phyloP scores from a whole-genome alignment of 2,329 filamentous ascomycete genomes.

The Neopestalotiopsis rosae region DNA sequence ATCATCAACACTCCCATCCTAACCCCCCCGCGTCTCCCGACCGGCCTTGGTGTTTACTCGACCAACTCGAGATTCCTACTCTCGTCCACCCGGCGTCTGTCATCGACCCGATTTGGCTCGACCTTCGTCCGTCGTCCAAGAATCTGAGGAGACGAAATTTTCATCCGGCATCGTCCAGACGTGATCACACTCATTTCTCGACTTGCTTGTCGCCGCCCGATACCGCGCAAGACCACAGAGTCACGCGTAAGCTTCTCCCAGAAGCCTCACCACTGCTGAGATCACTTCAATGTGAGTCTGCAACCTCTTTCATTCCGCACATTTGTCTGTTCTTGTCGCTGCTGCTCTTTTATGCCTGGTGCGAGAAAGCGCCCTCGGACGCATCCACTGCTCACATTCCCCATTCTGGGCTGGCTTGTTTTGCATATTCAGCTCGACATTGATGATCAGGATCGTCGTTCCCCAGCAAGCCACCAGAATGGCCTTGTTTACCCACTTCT shows the following conservation, averaged over 20 bases:
- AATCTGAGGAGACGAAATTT: constrained; percentile 11
- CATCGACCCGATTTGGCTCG: constrained; percentile 6
- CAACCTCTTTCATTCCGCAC: constrained; percentile 22
- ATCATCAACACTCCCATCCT: neutral
- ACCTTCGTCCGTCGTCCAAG: neutral
- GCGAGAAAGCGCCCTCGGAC: neutral
- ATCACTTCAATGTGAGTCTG: constrained; percentile 47
- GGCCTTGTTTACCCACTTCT: neutral
- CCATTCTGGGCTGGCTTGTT: neutral
- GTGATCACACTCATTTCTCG: constrained; percentile 15
- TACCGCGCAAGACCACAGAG: constrained; percentile 27
- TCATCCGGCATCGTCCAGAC: constrained; percentile 4
- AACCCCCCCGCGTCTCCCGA: constrained; percentile 2
- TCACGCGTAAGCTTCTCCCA: constrained; percentile 26
- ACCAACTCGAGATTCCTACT: constrained; percentile 1
- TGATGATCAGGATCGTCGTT: neutral
- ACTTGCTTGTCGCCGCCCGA: constrained; percentile 26
- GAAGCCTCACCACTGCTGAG: constrained; percentile 39
- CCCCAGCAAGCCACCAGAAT: neutral
- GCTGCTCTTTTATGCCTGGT: neutral
- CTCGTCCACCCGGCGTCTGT: neutral
- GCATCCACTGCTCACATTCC: neutral
- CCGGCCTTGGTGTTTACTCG: constrained; percentile 12
- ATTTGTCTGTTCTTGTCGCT: constrained; percentile 6
- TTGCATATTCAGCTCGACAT: neutral